Base-by-base conservation (phyloP, 2,329 filamentous ascomycete species). In the Aureobasidium lini region DNA sequence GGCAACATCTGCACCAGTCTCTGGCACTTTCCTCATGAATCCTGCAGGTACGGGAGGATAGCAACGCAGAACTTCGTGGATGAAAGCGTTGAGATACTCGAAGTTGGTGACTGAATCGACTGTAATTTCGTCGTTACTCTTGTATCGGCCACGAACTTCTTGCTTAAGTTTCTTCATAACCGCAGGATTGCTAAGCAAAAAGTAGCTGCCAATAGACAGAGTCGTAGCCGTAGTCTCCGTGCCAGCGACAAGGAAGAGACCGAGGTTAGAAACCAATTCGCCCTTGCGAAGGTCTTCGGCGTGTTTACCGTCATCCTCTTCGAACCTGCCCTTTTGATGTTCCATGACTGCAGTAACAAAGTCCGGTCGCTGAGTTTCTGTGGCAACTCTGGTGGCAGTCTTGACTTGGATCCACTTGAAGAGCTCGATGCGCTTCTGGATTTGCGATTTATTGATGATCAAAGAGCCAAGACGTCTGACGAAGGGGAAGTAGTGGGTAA, bases 171-270 rank as follows among this genome's bases (percentile, higher is more conserved):
- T 73, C 1, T 66, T 61, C 50, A 78, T 63, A 0, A 69, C 67
- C 1, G 69, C 63, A 0, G 71, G 73, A 58, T 77, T 68, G 4
- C 67, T 70, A 2, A 77, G 65, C 8, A 81, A 67, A 4, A 76
- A 66, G 61, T 72, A 81, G 9, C 69, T 69, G 13, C 62, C 70
- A 64, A 63, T 76, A 66, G 62, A 71, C 15, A 81, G 69, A 2
- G 77, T 67, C 0, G 77, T 79, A 0, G 79, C 76, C 0, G 78
- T 80, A 5, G 79, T 82, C 64, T 82, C 79, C 3, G 76, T 77
- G 4, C 79, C 79, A 6, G 77, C 79, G 13, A 40, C 42, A 15
- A 57, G 44, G 43, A 57, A 57, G 4, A 57, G 6, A 34, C 23
- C 34, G 23, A 57, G 6, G n/a, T 57, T 57, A 4, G 31, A 39